These are phyloP conservation scores for Zymoseptoria tritici DNA, from an alignment of 2,329 filamentous ascomycete species.

Conservation along the genomic window DNA sequence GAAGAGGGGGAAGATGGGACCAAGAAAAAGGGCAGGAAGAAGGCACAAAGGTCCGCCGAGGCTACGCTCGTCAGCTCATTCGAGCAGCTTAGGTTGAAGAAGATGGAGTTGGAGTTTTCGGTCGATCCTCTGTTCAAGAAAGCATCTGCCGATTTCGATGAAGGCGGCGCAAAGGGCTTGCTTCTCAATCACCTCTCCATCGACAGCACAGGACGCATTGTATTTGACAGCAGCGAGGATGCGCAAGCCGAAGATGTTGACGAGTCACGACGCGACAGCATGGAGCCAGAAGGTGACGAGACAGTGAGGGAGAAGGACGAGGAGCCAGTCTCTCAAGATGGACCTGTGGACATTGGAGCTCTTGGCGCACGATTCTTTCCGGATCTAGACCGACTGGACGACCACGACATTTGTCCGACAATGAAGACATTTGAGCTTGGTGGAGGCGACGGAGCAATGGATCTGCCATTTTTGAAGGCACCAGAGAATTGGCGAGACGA, in stretches of 20 bases:
- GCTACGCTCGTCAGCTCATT: constrained; percentile 89
- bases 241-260: constrained; percentile 45
- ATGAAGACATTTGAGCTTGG: constrained; percentile 90
- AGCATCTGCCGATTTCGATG: constrained; percentile 94
- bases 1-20: constrained; percentile 39
- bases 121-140: constrained; percentile 99
- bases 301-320: constrained; percentile 38
- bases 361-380: constrained; percentile 81
- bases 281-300: constrained; percentile 38
- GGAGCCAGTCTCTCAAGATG: constrained; percentile 43
- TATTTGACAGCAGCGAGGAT: constrained; percentile 97
- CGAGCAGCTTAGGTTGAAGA: constrained; percentile 82
- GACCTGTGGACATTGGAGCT: constrained; percentile 70
- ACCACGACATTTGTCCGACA: constrained; percentile 88
- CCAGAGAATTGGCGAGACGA: constrained; percentile 72
- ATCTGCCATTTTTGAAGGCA: constrained; percentile 87
- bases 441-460: constrained; percentile 72
- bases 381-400: constrained; percentile 66
- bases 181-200: constrained; percentile 96
- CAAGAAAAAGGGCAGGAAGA: constrained; percentile 62
- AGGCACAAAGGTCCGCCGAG: constrained; percentile 72
- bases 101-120: constrained; percentile 92
- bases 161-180: constrained; percentile 91
- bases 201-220: constrained; percentile 82
- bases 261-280: constrained; percentile 29